Conservation (phyloP, 1,284 basidiomycete genomes). For the Ustilago xerochloae region DNA sequence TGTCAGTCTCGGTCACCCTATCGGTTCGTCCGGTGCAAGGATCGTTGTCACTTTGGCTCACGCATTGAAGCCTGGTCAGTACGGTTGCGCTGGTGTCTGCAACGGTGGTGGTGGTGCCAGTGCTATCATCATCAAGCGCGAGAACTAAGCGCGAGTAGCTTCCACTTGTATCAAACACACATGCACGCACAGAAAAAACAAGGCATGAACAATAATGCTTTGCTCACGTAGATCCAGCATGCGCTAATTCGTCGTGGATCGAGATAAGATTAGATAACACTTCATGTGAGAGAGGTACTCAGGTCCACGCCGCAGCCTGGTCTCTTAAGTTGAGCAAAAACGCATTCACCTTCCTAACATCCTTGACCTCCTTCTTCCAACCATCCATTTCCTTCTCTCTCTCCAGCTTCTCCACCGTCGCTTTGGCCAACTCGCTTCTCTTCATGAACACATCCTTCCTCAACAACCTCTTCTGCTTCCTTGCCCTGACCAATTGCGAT, state of each 20-base stretch:
- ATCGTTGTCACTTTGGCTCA: slow-evolving; percentile 95
- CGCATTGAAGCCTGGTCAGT: slow-evolving; percentile 91
- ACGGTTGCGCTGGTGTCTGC: slow-evolving; percentile 96
- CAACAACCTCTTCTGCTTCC: slow-evolving; percentile 36
- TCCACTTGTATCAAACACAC: neutral
- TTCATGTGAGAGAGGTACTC: too few species aligned
- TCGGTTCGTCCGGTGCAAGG: slow-evolving; percentile 93
- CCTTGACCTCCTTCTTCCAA: slow-evolving; percentile 33
- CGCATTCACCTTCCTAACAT: slow-evolving; percentile 27
- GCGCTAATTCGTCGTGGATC: neutral
- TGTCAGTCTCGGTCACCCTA: slow-evolving; percentile 72
- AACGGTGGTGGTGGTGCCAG: slow-evolving; percentile 72
- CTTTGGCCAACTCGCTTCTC: slow-evolving; percentile 25
- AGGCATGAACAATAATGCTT: neutral
- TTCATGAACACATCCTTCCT: slow-evolving; percentile 34
- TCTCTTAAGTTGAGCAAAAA: slow-evolving; percentile 29
- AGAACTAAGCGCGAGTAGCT: slow-evolving; percentile 16
- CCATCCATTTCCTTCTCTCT: slow-evolving; percentile 36
- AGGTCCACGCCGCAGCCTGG: slow-evolving; percentile 28
- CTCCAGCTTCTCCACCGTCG: slow-evolving; percentile 19
- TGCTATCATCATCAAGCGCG: slow-evolving; percentile 60
- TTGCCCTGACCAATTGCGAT: slow-evolving; percentile 28
- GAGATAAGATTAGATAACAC: neutral
- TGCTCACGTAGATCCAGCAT: neutral
- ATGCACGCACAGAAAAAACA: neutral